Evolutionary conservation across 805 yeast genomes (phyloP).

Genomic region (Starmerella riodocensis): DNA sequence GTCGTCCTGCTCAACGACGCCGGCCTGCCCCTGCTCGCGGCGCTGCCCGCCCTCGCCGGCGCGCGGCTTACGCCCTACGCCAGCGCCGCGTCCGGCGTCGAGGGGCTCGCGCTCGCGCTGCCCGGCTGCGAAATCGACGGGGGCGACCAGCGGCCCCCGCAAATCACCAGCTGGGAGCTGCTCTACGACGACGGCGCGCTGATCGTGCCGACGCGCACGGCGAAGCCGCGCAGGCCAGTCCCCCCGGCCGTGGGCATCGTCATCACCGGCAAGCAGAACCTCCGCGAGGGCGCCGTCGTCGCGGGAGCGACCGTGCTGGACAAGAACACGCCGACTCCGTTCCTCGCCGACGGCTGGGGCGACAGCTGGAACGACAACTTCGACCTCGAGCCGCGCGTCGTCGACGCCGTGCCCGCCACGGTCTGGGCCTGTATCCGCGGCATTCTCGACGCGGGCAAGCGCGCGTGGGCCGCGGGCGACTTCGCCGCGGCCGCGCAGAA

Average conservation of each 20-base stretch:
- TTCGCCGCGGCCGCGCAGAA: conserved; percentile 47
- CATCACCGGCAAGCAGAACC: conserved; percentile 19
- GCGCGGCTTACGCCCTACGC: neutral
- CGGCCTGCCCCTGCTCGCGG: neutral
- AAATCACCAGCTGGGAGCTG: conserved; percentile 1
- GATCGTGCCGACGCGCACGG: neutral
- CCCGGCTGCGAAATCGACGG: neutral
- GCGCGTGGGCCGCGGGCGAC: conserved; percentile 45
- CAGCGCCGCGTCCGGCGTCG: neutral
- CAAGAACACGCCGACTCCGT: conserved; percentile 20
- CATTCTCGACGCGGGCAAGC: conserved; percentile 51
- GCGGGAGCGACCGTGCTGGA: conserved; percentile 7
- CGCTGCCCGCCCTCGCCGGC: neutral
- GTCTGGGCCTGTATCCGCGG: conserved; percentile 12
- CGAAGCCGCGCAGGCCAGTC: neutral
- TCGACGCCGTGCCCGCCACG: conserved; percentile 18
- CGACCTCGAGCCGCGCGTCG: conserved; percentile 20
- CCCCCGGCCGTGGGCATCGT: conserved; percentile 14
- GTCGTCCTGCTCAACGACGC: conserved; percentile 6
- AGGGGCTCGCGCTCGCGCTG: no score
- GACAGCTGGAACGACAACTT: conserved; percentile 20
- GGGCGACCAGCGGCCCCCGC: neutral
- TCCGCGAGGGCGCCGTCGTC: neutral
- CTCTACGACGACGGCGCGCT: neutral
- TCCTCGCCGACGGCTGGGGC: conserved; percentile 18